Conservation (phyloP, 495 filamentous ascomycete genomes). For the Aspergillus steynii region DNA sequence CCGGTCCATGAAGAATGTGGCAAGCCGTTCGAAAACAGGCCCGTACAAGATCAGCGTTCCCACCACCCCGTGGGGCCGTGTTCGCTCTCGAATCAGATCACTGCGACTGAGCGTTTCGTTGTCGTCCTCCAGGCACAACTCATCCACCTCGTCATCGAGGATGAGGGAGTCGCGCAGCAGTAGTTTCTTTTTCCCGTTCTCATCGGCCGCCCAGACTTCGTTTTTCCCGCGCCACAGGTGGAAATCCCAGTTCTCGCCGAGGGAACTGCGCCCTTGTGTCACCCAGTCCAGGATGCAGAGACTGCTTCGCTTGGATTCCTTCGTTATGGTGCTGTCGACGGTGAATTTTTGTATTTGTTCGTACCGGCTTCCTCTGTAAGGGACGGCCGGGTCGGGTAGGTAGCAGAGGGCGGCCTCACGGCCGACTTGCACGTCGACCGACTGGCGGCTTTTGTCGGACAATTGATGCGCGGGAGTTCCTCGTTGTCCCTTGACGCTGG, state of each 20-base stretch:
- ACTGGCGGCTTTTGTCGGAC: conserved; percentile 65
- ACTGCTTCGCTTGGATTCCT: conserved; percentile 41
- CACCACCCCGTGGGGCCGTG: conserved; percentile 58
- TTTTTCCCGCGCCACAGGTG: conserved; percentile 75
- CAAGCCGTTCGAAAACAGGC: conserved; percentile 63
- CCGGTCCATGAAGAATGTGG: conserved; percentile 69
- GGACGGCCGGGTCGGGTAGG: conserved; percentile 92
- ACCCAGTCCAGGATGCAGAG: conserved; percentile 93
- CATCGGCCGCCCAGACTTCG: conserved; percentile 69
- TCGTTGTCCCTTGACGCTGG: conserved; percentile 35
- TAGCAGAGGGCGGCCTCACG: conserved; percentile 73
- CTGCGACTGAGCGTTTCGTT: conserved; percentile 51
- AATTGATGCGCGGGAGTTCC: conserved; percentile 26
- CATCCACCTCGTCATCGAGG: conserved; percentile 58
- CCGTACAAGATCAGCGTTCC: conserved; percentile 85
- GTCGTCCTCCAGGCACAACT: conserved; percentile 12
- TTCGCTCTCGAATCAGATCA: conserved; percentile 42
- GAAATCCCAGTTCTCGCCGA: conserved; percentile 90
- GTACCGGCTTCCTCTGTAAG: conserved; percentile 77
- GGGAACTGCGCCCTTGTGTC: conserved; percentile 77
- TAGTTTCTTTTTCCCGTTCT: conserved; percentile 54
- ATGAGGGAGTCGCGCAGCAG: conserved; percentile 81
- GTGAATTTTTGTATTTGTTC: conserved; percentile 78
- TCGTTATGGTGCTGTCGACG: conserved; percentile 57
- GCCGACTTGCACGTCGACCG: conserved; percentile 61